Conservation (phyloP, 2,329 filamentous ascomycete genomes). For the Fusarium torreyae region DNA sequence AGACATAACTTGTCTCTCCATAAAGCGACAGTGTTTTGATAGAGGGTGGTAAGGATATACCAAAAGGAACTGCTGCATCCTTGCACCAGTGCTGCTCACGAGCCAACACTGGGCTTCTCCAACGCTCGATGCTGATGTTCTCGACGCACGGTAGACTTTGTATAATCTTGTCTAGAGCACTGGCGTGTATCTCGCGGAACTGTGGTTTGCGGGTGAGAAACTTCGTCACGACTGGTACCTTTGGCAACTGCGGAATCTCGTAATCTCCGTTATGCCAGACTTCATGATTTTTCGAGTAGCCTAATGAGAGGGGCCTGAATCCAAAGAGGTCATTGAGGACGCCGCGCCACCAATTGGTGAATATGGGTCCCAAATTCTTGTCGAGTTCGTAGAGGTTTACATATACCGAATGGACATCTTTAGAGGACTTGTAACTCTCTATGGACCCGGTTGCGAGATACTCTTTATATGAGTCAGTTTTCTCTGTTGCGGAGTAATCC, state of each 20-base stretch:
- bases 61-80: background rate
- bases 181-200: constrained; percentile 1
- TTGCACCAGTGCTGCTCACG: background rate
- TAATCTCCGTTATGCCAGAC: background rate
- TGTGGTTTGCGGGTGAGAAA: constrained; percentile 27
- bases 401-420: background rate
- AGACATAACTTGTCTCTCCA: background rate
- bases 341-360: no score
- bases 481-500: background rate
- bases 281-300: background rate
- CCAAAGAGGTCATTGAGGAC: constrained; percentile 13
- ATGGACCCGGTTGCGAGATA: constrained; percentile 1
- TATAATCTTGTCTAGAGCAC: background rate
- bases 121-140: constrained; percentile 8
- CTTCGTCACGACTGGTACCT: background rate
- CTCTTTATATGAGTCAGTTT: background rate
- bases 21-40: constrained; percentile 16
- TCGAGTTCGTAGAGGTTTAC: background rate
- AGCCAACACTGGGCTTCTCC: background rate
- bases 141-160: background rate
- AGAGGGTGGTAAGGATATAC: background rate
- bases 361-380: no score
- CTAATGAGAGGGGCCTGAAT: constrained; percentile 9
- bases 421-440: background rate
- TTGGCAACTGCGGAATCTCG: background rate